Evolutionary conservation across 257 asterid genomes (phyloP).

Genomic region (Solanum dulcamara): DNA sequence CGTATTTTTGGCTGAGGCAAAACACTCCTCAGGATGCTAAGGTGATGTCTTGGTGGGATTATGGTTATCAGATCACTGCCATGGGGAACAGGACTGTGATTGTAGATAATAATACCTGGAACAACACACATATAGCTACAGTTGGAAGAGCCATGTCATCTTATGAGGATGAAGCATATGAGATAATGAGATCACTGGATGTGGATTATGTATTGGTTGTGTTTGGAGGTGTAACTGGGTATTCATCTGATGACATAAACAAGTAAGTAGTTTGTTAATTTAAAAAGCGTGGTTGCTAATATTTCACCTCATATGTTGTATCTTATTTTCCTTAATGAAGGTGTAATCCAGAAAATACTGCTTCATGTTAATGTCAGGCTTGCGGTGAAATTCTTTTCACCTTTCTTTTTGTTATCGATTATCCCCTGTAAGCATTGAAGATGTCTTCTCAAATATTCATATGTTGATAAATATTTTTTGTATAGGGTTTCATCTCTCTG

Average conservation of each 20-base stretch:
- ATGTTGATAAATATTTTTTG: neutral
- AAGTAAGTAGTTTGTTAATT: slow-evolving; percentile 46
- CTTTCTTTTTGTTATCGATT: neutral
- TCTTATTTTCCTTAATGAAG: neutral
- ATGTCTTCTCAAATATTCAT: neutral
- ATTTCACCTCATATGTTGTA: neutral
- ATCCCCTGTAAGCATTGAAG: neutral
- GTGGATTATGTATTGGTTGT: slow-evolving; percentile 92
- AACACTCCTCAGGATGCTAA: slow-evolving; percentile 95
- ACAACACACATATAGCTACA: slow-evolving; percentile 96
- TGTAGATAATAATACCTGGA: slow-evolving; percentile 99
- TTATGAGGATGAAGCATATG: slow-evolving; percentile 93
- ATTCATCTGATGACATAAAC: slow-evolving; percentile 96
- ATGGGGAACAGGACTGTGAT: slow-evolving; percentile 97
- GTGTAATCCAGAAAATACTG: neutral
- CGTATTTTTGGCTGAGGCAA: slow-evolving; percentile 89
- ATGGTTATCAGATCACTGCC: slow-evolving; percentile 97
- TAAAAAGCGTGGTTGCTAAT: neutral
- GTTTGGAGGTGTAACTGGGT: slow-evolving; percentile 97
- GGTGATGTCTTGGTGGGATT: slow-evolving; percentile 99
- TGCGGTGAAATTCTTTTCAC: neutral
- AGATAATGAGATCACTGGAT: slow-evolving; percentile 90
- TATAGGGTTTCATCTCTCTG: neutral
- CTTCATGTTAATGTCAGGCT: neutral
- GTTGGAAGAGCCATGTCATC: slow-evolving; percentile 99